Evolutionary conservation across 2,329 filamentous ascomycete species (phyloP).

Genomic region (Penicillium sp.): DNA sequence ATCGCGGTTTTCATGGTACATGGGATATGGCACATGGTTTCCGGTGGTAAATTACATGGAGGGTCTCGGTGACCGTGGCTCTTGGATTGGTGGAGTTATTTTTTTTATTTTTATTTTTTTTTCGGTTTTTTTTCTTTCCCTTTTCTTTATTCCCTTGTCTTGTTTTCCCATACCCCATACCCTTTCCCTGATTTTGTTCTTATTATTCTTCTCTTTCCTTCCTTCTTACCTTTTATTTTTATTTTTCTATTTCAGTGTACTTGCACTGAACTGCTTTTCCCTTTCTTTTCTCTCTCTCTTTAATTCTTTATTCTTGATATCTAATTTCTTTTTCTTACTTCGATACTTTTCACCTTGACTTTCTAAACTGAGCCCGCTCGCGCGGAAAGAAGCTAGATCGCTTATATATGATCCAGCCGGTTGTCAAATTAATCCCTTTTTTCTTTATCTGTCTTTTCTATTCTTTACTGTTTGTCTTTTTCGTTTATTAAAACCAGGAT

Average conservation of each 20-base stretch:
- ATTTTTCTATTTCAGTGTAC: conserved; percentile 1
- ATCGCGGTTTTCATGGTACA: background rate
- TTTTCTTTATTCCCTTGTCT: conserved; percentile 9
- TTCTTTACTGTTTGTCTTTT: conserved; percentile 5
- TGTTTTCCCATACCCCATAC: conserved; percentile 7
- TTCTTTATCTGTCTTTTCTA: background rate
- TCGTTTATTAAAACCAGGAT: background rate
- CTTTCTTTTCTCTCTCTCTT: background rate
- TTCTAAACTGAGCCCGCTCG: conserved; percentile 22
- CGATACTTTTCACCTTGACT: conserved; percentile 1
- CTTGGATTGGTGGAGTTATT: conserved; percentile 6
- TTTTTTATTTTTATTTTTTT: conserved; percentile 2
- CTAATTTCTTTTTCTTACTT: background rate
- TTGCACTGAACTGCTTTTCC: background rate
- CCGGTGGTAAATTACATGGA: conserved; percentile 7
- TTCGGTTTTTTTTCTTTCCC: conserved; percentile 12
- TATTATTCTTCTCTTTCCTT: conserved; percentile 13
- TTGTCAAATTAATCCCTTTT: conserved; percentile 14
- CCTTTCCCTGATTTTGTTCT: conserved; percentile 7
- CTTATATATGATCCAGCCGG: conserved; percentile 9
- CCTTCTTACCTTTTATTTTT: conserved; percentile 10
- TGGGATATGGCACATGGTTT: conserved; percentile 4
- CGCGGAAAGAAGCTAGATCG: conserved; percentile 19
- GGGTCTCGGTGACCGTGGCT: conserved; percentile 1
- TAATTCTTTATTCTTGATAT: conserved; percentile 12